Percentiles rank a stretch among this genome's conserved stretches.
Evolutionary conservation across 805 yeast species (phyloP).

Genomic region (Nematodospora valgi): DNA sequence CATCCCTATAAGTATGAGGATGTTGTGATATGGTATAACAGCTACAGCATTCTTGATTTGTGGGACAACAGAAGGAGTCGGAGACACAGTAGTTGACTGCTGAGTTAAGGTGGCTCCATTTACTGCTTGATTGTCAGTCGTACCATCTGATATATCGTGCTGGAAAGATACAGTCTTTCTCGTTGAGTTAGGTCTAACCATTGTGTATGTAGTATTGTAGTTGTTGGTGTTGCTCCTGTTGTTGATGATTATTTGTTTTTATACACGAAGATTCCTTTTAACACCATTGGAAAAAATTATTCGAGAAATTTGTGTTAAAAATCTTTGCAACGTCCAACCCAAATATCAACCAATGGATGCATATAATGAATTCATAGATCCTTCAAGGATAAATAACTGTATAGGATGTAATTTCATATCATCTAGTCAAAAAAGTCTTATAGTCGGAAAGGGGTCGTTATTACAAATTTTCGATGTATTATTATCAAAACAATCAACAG

Average conservation of each 20-base stretch:
- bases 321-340: no score
- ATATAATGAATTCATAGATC: slow-evolving; percentile 72
- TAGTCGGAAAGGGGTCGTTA: slow-evolving; percentile 68
- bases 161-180: slow-evolving; percentile 4
- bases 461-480: slow-evolving; percentile 57
- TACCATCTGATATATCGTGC: background rate
- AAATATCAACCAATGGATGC: slow-evolving; percentile 56
- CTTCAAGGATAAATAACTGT: slow-evolving; percentile 67
- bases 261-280: background rate
- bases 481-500: slow-evolving; percentile 15
- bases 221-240: background rate
- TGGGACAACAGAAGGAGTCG: slow-evolving; percentile 17
- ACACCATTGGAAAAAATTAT: no score
- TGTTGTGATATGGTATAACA: slow-evolving; percentile 28
- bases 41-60: slow-evolving; percentile 11
- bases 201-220: background rate
- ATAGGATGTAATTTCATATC: slow-evolving; percentile 50
- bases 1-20: slow-evolving; percentile 24
- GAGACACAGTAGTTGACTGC: no score
- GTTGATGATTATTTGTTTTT: background rate
- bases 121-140: background rate
- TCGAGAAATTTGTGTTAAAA: no score
- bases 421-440: slow-evolving; percentile 47
- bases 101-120: no score
- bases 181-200: background rate